These are phyloP conservation scores for Chaetoscypha palmicola DNA, from an alignment of 2,329 filamentous ascomycete species.

Conservation along the genomic window DNA sequence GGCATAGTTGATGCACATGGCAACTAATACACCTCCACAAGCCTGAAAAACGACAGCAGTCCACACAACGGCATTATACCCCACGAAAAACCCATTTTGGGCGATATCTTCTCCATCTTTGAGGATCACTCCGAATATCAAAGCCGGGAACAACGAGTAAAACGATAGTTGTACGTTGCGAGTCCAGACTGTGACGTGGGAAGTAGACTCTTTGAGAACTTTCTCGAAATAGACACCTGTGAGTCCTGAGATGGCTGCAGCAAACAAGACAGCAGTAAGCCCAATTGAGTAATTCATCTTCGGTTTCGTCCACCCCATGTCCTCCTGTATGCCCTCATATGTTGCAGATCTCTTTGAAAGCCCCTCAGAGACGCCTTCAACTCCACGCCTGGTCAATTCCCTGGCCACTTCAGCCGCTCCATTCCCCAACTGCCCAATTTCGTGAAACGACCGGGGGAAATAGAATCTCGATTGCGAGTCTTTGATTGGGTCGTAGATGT, in stretches of 20 bases:
- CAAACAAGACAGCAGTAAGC: slow-evolving; percentile 67
- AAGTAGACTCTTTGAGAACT: slow-evolving; percentile 77
- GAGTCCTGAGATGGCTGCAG: slow-evolving; percentile 74
- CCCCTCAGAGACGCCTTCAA: slow-evolving; percentile 33
- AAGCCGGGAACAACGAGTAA: slow-evolving; percentile 84
- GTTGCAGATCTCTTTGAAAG: slow-evolving; percentile 71
- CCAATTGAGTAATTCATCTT: slow-evolving; percentile 74
- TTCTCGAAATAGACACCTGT: slow-evolving; percentile 88
- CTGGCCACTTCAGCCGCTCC: slow-evolving; percentile 43
- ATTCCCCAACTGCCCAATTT: slow-evolving; percentile 59
- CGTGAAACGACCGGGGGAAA: slow-evolving; percentile 73
- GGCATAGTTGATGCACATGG: slow-evolving; percentile 72
- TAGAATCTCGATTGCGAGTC: slow-evolving; percentile 51
- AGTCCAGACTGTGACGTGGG: slow-evolving; percentile 77
- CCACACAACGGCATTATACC: slow-evolving; percentile 92
- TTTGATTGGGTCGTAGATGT: slow-evolving; percentile 53
- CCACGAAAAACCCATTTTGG: slow-evolving; percentile 83
- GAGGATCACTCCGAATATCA: slow-evolving; percentile 79
- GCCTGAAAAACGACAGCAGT: slow-evolving; percentile 76
- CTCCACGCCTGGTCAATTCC: slow-evolving; percentile 44
- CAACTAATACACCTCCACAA: slow-evolving; percentile 74
- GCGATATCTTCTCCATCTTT: slow-evolving; percentile 81
- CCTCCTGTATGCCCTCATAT: slow-evolving; percentile 77
- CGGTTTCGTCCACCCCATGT: slow-evolving; percentile 42
- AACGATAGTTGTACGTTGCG: slow-evolving; percentile 92